phyloP scores from a whole-genome alignment of 352 stramenopile genomes.

The Pythium vanterpoolii region DNA sequence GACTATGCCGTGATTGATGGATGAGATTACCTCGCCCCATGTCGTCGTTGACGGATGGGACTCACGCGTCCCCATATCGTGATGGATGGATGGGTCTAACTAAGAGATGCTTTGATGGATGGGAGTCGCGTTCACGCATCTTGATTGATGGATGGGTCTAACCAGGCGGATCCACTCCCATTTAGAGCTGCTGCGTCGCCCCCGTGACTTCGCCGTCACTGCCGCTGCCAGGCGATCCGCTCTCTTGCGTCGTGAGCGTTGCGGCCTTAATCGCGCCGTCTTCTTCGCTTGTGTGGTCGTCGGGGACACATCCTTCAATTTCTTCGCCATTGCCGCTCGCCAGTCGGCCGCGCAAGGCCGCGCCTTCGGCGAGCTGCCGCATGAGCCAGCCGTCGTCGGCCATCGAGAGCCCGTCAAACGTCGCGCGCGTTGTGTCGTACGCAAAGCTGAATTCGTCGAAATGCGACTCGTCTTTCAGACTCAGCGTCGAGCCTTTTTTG shows the following conservation, averaged over 20 bases:
- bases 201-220: constrained; percentile 45
- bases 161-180: neutral
- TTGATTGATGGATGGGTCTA: neutral
- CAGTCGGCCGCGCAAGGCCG: constrained; percentile 65
- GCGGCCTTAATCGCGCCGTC: constrained; percentile 35
- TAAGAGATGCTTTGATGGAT: neutral
- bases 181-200: constrained; percentile 8
- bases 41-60: neutral
- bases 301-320: constrained; percentile 32
- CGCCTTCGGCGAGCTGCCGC: constrained; percentile 72
- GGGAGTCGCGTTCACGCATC: neutral
- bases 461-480: constrained; percentile 57
- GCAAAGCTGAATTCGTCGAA: constrained; percentile 89
- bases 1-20: no score
- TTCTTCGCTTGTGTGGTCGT: constrained; percentile 59
- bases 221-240: constrained; percentile 39
- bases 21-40: neutral
- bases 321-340: constrained; percentile 46
- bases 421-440: constrained; percentile 75
- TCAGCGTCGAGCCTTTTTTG: constrained; percentile 44
- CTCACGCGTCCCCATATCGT: no score
- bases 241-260: constrained; percentile 49
- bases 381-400: constrained; percentile 82
- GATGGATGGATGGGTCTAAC: neutral
- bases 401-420: constrained; percentile 78